Conservation (phyloP, 495 filamentous ascomycete species). For the Penicillium turbatum region DNA sequence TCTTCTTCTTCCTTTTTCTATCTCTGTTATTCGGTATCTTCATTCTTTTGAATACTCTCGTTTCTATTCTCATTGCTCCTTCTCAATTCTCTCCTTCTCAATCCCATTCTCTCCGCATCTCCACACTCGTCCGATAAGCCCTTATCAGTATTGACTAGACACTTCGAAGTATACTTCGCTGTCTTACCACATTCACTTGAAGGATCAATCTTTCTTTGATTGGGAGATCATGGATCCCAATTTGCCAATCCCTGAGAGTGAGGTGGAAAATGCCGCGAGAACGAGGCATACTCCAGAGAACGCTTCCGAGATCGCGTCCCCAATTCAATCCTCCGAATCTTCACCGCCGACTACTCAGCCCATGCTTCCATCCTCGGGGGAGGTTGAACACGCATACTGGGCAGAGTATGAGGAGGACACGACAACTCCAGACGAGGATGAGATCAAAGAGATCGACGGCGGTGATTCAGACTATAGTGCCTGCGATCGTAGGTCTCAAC, state of each 20-base stretch:
- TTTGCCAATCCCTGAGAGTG: not conserved
- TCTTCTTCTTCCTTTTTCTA: slow-evolving; percentile 7
- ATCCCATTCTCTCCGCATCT: slow-evolving; percentile 1
- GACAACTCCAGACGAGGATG: slow-evolving; percentile 53
- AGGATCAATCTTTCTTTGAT: not conserved
- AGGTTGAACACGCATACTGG: slow-evolving; percentile 48
- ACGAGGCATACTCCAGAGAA: not conserved
- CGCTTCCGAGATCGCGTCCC: slow-evolving; percentile 1
- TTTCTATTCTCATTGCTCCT: not conserved
- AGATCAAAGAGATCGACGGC: slow-evolving; percentile 55
- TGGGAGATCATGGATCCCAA: slow-evolving; percentile 22
- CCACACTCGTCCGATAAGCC: slow-evolving; percentile 19
- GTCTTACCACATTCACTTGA: not conserved
- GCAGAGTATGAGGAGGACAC: slow-evolving; percentile 52
- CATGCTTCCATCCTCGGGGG: slow-evolving; percentile 2
- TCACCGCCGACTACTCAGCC: slow-evolving; percentile 7
- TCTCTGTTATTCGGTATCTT: not conserved
- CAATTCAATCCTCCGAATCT: slow-evolving; percentile 9
- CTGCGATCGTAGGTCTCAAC: slow-evolving; percentile 45
- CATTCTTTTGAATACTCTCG: not conserved
- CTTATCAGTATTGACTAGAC: slow-evolving; percentile 16
- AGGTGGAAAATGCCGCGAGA: not conserved
- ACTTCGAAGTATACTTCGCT: not conserved
- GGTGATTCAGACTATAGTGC: slow-evolving; percentile 49
- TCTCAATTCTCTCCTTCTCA: not conserved